These are phyloP conservation scores for Zhuliangozyma blackwelliae DNA, from an alignment of 1,139 yeast genomes.

Conservation along the genomic window DNA sequence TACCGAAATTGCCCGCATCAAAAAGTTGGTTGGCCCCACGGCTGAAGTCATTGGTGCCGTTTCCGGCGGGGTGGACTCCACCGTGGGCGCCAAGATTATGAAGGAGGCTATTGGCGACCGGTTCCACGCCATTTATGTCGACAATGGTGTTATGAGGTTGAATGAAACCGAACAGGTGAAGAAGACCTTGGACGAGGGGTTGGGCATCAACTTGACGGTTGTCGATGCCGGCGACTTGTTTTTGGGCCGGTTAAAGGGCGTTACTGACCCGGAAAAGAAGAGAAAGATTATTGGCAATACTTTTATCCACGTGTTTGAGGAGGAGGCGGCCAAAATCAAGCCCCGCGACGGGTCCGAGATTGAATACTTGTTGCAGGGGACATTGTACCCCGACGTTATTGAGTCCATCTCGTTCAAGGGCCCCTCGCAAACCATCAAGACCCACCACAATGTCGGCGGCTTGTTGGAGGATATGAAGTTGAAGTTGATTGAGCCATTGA, in stretches of 20 bases:
- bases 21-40: slow-evolving; percentile 88
- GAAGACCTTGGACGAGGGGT: slow-evolving; percentile 84
- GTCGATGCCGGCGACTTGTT: slow-evolving; percentile 93
- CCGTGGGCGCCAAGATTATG: slow-evolving; percentile 98
- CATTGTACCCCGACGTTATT: slow-evolving; percentile 96
- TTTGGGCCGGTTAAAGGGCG: slow-evolving; percentile 80
- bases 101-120: slow-evolving; percentile 97
- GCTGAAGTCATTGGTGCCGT: slow-evolving; percentile 99
- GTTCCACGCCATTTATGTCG: slow-evolving; percentile 97
- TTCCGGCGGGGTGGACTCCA: slow-evolving; percentile 99
- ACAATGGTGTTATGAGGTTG: slow-evolving; percentile 95
- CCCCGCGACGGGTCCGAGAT: slow-evolving; percentile 89
- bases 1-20: slow-evolving; percentile 90
- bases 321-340: slow-evolving; percentile 87
- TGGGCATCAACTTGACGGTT: slow-evolving; percentile 91
- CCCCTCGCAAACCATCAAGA: slow-evolving; percentile 98
- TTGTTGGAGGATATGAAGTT: slow-evolving; percentile 95
- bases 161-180: slow-evolving; percentile 88
- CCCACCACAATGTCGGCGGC: slow-evolving; percentile 99
- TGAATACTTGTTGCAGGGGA: slow-evolving; percentile 93
- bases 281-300: slow-evolving; percentile 98
- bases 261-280: slow-evolving; percentile 98
- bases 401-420: slow-evolving; percentile 99
- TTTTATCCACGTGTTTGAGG: slow-evolving; percentile 94
- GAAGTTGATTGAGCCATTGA: slow-evolving; percentile 95